Evolutionary conservation across 192 early-diverging fungal genomes (phyloP).

Genomic region (Kappamyces sp.): DNA sequence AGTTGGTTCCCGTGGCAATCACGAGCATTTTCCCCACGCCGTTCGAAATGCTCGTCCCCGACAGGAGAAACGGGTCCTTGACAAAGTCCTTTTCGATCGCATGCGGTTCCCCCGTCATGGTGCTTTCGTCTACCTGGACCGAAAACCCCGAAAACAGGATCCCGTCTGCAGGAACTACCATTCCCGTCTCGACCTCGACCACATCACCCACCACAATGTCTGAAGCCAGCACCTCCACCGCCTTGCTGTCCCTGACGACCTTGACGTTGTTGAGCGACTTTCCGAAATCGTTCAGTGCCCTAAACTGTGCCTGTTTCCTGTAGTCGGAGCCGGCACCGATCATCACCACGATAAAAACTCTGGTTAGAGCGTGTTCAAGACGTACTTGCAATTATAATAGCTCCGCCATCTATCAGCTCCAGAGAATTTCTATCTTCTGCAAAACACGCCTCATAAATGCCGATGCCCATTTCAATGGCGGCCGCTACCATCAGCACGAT

Average conservation of each 20-base stretch:
- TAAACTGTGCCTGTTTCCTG: slow-evolving; percentile 48
- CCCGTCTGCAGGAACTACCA: slow-evolving; percentile 91
- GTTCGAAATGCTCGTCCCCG: slow-evolving; percentile 86
- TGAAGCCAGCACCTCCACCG: slow-evolving; percentile 66
- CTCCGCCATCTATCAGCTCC: slow-evolving; percentile 60
- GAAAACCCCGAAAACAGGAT: slow-evolving; percentile 73
- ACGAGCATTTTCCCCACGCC: slow-evolving; percentile 84
- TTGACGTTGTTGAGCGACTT: slow-evolving; percentile 32
- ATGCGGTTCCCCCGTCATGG: slow-evolving; percentile 88
- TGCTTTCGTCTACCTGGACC: slow-evolving; percentile 80
- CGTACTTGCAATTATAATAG: slow-evolving; percentile 67
- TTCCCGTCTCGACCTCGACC: slow-evolving; percentile 77
- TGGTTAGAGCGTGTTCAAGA: slow-evolving; percentile 15
- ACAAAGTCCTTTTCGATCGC: slow-evolving; percentile 67
- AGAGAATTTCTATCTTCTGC: slow-evolving; percentile 58
- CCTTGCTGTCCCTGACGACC: slow-evolving; percentile 66
- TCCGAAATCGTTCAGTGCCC: slow-evolving; percentile 38
- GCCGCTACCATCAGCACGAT: slow-evolving; percentile 84
- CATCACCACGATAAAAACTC: slow-evolving; percentile 82
- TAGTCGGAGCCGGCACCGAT: slow-evolving; percentile 79
- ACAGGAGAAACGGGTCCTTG: slow-evolving; percentile 84
- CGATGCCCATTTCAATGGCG: slow-evolving; percentile 71
- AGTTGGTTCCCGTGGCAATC: slow-evolving; percentile 77
- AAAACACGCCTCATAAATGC: slow-evolving; percentile 73
- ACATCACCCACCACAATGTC: slow-evolving; percentile 90